Evolutionary conservation across 805 yeast species (phyloP).

Genomic region (Clavispora carvajalis): DNA sequence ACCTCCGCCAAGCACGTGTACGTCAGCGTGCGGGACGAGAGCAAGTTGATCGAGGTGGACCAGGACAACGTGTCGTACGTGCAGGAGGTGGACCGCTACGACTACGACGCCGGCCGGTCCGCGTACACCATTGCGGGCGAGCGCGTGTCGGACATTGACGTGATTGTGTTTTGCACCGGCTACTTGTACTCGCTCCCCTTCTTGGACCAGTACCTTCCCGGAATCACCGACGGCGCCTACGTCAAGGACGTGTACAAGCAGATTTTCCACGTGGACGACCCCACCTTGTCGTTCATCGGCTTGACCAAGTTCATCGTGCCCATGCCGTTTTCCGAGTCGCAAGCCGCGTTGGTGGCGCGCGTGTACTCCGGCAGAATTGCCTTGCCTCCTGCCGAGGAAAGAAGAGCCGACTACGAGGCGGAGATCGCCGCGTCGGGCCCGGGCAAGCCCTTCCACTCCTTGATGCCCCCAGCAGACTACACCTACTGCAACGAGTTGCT

Average conservation of each 20-base stretch:
- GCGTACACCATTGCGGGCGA: conserved; percentile 9
- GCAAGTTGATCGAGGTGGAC: conserved; percentile 4
- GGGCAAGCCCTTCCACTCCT: conserved; percentile 14
- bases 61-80: conserved; percentile 6
- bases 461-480: conserved; percentile 16
- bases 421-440: conserved; percentile 9
- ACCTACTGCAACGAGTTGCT: conserved; percentile 17
- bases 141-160: conserved; percentile 8
- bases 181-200: conserved; percentile 15
- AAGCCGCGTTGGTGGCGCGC: conserved; percentile 15
- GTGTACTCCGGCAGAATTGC: conserved; percentile 12
- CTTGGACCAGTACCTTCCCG: conserved; percentile 6
- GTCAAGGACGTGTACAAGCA: conserved; percentile 13
- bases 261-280: conserved; percentile 13
- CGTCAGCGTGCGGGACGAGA: conserved; percentile 8
- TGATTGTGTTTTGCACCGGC: conserved; percentile 16
- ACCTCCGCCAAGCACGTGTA: conserved; percentile 17
- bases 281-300: conserved; percentile 13
- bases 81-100: conserved; percentile 8
- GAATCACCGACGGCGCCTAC: conserved; percentile 10
- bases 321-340: conserved; percentile 15
- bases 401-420: conserved; percentile 5
- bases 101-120: conserved; percentile 3
- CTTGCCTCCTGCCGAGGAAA: conserved; percentile 8
- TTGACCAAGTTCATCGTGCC: conserved; percentile 13